Conservation (phyloP, 2,329 filamentous ascomycete genomes). For the Sporothrix humicola region DNA sequence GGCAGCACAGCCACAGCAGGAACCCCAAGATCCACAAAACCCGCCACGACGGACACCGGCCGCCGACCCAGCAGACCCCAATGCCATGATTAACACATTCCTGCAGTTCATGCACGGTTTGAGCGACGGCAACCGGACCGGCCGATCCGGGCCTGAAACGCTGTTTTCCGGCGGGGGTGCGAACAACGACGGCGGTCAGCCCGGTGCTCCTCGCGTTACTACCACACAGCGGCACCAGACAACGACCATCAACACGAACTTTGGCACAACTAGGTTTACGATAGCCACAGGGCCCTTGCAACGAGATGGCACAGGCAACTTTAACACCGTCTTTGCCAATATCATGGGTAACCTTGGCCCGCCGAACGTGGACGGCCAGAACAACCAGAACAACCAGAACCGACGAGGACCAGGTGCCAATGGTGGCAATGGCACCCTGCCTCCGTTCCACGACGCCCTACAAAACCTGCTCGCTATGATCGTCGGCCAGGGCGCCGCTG, state of each 20-base stretch:
- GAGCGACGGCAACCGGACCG: slow-evolving; percentile 38
- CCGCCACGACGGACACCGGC: slow-evolving; percentile 25
- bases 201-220: no score
- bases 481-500: slow-evolving; percentile 55
- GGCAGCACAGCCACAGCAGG: slow-evolving; percentile 5
- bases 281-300: slow-evolving; percentile 51
- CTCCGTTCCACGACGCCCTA: slow-evolving; percentile 49
- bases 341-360: slow-evolving; percentile 48
- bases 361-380: slow-evolving; percentile 40
- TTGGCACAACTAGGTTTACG: slow-evolving; percentile 55
- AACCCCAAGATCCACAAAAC: slow-evolving; percentile 21
- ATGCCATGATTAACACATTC: slow-evolving; percentile 52
- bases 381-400: slow-evolving; percentile 12
- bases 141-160: slow-evolving; percentile 34
- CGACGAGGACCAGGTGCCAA: not conserved
- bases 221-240: slow-evolving; percentile 5
- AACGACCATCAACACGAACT: slow-evolving; percentile 18
- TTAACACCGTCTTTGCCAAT: slow-evolving; percentile 56
- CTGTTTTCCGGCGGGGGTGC: slow-evolving; percentile 27
- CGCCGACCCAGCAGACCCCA: slow-evolving; percentile 42
- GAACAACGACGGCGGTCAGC: not conserved
- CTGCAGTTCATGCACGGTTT: slow-evolving; percentile 50
- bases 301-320: slow-evolving; percentile 41
- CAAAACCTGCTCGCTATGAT: slow-evolving; percentile 60
- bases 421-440: slow-evolving; percentile 36